Evolutionary conservation across 257 asterid species (phyloP), one percentile per base, ranked within the genome.

Genomic region (Solanum piurae): DNA sequence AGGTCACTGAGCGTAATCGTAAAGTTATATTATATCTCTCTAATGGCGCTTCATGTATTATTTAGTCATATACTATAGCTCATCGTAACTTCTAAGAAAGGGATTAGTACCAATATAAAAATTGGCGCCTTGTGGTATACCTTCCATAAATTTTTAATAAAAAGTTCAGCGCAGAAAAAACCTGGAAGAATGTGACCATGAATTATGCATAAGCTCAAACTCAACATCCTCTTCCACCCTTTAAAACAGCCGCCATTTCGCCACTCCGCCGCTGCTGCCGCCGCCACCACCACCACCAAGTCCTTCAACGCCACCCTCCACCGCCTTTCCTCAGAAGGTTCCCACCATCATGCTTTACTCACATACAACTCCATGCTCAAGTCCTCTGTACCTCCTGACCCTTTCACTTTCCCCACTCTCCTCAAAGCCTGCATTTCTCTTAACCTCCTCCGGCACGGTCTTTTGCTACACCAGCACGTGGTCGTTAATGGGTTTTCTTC

Each of bases 361-460:
- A 89, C 93, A 11, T 92, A 91, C 91, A 37, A 87, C 80, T 88
- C 95, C 88, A 92, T 95, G 94, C 93, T 93, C 87, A 90, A 91
- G 29, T 89, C 93, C 76, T 90, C 88, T 88, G 37, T 90, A 12
- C 88, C 92, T 18, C 92, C 95, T 20, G 98, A 96, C 90, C 92
- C 95, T 72, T 95, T 94, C 86, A 95, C 98, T 38, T 95, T 91
- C 89, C 98, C 99, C 38, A 89, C 95, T 44, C 90, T 94, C 52
- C 92, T 96, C 89, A 96, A 95, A 87, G 97, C 99, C 77, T 95
- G 98, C 91, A 91, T 92, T 83, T 91, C 94, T 7, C 94, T 96
- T 23, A 68, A 89, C 90, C 93, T 93, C 91, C 84, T 86, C 55
- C 86, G 88, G 18, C 93, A 89, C 74, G 98, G 99, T 88, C 93